Evolutionary conservation across 2,329 filamentous ascomycete species (phyloP), one percentile per base, ranked within the genome.

Genomic region (Venturia oleaginea): DNA sequence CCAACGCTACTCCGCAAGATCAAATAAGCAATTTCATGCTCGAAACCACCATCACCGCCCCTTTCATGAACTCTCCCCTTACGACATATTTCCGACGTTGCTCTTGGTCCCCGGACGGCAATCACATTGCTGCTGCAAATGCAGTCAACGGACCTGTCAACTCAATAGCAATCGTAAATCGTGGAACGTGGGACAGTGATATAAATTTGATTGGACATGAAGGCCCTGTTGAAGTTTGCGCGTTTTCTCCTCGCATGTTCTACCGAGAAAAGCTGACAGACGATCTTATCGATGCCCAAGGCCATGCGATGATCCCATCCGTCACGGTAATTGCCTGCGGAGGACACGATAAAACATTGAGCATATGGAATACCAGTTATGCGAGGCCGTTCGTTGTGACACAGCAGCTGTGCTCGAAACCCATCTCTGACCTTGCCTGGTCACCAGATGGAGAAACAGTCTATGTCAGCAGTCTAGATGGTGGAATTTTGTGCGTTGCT

Each of bases 141-240:
- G 92, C 94, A 0, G 92, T 96, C 24, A 99, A 99, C 72, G 94
- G 94, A 0, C 95, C 94, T 1, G 94, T 99, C 30, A 97, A 91
- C 77, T 96, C 93, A 0, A 93, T 97, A 38, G 93, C 94, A 4
- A 97, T 99, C 65, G 91, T 99, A 64, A 92, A 94, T 72, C 88
- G 94, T 69, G 89, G 90, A 22, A 85, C 85, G 43, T 99, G 95
- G 94, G 92, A 96, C 71, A 92, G 91, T 68, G 92, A 99, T 72
- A 97, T 97, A 77, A 97, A 96, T 74, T 77, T 99, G 66, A 97
- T 99, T 66, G 94, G 94, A 10, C 94, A 99, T 73, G 94, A 99
- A 80, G 93, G 91, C 0, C 94, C 94, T 0, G 94, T 95, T 0
- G 94, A 99, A 77, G 94, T 99, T 3, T 97, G 93, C 79, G 91